phyloP scores from a whole-genome alignment of 768 basidiomycete species.

The Leucosporidium scottii region DNA sequence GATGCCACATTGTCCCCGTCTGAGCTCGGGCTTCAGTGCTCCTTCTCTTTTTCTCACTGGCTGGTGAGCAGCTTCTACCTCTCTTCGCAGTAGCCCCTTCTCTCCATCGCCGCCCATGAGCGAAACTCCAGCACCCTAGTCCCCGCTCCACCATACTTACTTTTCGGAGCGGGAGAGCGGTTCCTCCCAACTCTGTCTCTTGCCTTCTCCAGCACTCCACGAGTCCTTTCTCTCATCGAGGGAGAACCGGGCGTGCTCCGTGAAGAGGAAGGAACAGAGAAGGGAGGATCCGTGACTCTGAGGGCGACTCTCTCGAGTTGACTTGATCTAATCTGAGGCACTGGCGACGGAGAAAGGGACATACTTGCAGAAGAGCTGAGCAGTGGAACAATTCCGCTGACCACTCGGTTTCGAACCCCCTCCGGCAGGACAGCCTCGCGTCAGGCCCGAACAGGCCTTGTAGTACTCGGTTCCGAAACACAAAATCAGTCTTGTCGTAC shows the following conservation, averaged over 20 bases:
- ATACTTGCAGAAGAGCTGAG: too few relatives aligned
- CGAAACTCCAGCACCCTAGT: background rate
- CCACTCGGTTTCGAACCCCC: too few relatives aligned
- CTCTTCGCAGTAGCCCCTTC: too few relatives aligned
- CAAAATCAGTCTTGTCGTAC: too few relatives aligned
- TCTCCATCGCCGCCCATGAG: background rate
- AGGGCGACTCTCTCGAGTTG: background rate
- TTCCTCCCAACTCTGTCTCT: background rate
- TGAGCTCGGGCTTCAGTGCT: background rate
- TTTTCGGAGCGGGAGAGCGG: too few relatives aligned
- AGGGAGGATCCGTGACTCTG: background rate
- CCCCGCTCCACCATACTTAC: background rate
- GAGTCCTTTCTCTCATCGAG: background rate
- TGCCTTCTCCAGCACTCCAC: background rate
- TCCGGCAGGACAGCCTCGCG: too few relatives aligned
- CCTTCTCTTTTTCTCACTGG: background rate
- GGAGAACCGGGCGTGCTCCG: background rate
- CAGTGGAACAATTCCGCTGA: too few relatives aligned
- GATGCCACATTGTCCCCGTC: slow-evolving; percentile 23
- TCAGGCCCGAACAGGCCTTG: too few relatives aligned
- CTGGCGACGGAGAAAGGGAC: too few relatives aligned
- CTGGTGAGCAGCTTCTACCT: background rate
- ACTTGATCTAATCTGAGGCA: slow-evolving; percentile 34
- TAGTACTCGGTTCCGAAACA: too few relatives aligned
- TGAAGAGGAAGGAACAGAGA: too few relatives aligned